A percentile compares a stretch with the other conserved stretches of the same genome.
Conservation (phyloP, 2,329 filamentous ascomycete species). For the Lachnellula willkommii region DNA sequence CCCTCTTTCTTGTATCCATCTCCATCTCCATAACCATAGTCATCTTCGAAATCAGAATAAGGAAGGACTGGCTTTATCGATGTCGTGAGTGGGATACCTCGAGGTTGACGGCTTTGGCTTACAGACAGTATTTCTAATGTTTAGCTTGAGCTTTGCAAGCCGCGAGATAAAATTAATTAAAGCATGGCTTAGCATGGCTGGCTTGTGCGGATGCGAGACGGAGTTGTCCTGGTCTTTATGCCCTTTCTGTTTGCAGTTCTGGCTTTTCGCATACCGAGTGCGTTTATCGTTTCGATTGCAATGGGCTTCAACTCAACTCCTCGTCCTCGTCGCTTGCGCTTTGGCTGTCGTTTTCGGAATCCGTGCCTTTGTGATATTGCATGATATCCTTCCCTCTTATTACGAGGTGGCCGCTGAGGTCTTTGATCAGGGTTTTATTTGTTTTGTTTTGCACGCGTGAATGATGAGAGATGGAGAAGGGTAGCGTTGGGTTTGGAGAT, state of each 20-base stretch:
- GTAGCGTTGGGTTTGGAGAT: too few relatives aligned
- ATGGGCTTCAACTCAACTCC: neutral
- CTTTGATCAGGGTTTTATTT: neutral
- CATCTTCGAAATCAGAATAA: slow-evolving; percentile 2
- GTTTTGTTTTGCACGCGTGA: neutral
- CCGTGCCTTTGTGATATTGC: slow-evolving; percentile 2
- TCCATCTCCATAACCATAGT: too few relatives aligned
- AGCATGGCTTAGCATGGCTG: too few relatives aligned
- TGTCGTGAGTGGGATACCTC: slow-evolving; percentile 7
- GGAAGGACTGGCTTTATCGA: slow-evolving; percentile 2
- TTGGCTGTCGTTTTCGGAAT: neutral
- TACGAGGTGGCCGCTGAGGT: neutral
- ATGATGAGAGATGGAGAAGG: neutral
- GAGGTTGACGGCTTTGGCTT: neutral
- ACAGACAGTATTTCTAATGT: neutral
- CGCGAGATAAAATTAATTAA: too few relatives aligned
- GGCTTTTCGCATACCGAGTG: slow-evolving; percentile 2
- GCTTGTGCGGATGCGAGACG: slow-evolving; percentile 8
- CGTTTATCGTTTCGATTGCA: slow-evolving; percentile 3
- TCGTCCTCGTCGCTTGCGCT: neutral
- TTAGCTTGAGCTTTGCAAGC: too few relatives aligned
- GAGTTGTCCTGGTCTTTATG: slow-evolving; percentile 1
- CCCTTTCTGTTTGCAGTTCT: slow-evolving; percentile 9
- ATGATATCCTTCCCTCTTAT: slow-evolving; percentile 2
- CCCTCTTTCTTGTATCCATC: too few relatives aligned